A percentile compares a stretch with the other conserved stretches of the same genome.
Conservation (phyloP, 2,329 filamentous ascomycete genomes). For the Fusarium chlamydosporum region DNA sequence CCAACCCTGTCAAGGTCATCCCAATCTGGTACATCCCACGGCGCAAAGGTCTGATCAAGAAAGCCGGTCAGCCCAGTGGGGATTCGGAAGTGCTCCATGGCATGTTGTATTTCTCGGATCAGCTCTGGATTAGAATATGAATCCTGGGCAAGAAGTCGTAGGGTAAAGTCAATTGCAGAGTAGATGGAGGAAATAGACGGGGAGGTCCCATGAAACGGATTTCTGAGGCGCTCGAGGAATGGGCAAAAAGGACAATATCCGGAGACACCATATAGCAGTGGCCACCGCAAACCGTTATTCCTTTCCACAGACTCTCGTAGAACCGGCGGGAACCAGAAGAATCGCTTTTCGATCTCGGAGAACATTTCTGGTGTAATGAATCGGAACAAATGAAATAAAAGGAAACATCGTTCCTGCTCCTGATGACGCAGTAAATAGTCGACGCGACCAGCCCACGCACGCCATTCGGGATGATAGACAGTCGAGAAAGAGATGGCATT, state of each 20-base stretch:
- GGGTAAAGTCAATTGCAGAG: background rate
- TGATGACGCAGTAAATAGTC: background rate
- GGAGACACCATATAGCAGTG: too few relatives aligned
- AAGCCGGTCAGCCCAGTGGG: background rate
- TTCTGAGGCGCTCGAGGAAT: too few relatives aligned
- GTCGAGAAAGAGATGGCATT: background rate
- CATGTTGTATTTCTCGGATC: background rate
- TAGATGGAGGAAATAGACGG: background rate
- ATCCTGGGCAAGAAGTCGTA: background rate
- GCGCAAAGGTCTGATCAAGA: background rate
- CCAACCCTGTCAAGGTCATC: background rate
- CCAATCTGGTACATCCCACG: background rate
- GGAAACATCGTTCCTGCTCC: fast-evolving
- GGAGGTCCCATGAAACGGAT: background rate
- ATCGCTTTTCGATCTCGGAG: background rate
- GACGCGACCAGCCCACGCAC: constrained; percentile 3
- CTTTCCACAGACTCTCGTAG: background rate
- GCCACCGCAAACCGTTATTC: too few relatives aligned
- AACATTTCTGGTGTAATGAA: background rate
- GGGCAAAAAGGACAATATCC: too few relatives aligned
- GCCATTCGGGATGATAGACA: background rate
- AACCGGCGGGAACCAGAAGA: background rate
- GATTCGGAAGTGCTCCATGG: background rate
- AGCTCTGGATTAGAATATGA: background rate
- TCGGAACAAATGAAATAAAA: background rate